Conservation (phyloP, 257 asterid species). For the Salvia rosmarinus region DNA sequence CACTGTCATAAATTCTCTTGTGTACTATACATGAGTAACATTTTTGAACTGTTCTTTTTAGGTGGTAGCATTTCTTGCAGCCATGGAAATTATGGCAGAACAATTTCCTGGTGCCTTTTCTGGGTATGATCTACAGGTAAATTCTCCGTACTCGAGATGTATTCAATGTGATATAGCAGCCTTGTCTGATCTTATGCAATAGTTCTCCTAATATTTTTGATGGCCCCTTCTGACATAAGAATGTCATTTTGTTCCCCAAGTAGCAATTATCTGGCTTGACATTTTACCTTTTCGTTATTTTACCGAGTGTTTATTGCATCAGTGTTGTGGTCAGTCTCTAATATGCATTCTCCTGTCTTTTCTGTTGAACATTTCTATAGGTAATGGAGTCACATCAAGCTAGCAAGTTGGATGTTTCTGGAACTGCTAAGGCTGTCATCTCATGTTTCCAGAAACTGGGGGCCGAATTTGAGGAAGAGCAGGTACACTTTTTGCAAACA, state of each 20-base stretch:
- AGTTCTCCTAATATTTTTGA: slow-evolving; percentile 17
- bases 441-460: slow-evolving; percentile 93
- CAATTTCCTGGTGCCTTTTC: slow-evolving; percentile 98
- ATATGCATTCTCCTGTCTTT: slow-evolving; percentile 10
- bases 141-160: slow-evolving; percentile 22
- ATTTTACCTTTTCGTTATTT: background rate
- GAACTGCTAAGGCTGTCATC: slow-evolving; percentile 95
- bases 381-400: slow-evolving; percentile 99
- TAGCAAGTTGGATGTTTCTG: slow-evolving; percentile 86
- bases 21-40: slow-evolving; percentile 11
- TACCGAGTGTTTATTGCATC: slow-evolving; percentile 21
- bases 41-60: slow-evolving; percentile 34
- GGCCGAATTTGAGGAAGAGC: slow-evolving; percentile 65
- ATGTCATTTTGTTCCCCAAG: background rate
- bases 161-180: background rate
- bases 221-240: background rate
- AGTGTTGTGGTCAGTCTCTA: slow-evolving; percentile 24
- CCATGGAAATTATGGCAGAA: slow-evolving; percentile 89
- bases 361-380: slow-evolving; percentile 32
- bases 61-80: slow-evolving; percentile 98
- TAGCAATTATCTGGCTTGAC: background rate
- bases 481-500: slow-evolving; percentile 48
- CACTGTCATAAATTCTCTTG: slow-evolving; percentile 13
- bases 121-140: slow-evolving; percentile 81
- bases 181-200: slow-evolving; percentile 18